phyloP scores from a whole-genome alignment of 495 filamentous ascomycete genomes.

The Staphylotrichum longicolle region DNA sequence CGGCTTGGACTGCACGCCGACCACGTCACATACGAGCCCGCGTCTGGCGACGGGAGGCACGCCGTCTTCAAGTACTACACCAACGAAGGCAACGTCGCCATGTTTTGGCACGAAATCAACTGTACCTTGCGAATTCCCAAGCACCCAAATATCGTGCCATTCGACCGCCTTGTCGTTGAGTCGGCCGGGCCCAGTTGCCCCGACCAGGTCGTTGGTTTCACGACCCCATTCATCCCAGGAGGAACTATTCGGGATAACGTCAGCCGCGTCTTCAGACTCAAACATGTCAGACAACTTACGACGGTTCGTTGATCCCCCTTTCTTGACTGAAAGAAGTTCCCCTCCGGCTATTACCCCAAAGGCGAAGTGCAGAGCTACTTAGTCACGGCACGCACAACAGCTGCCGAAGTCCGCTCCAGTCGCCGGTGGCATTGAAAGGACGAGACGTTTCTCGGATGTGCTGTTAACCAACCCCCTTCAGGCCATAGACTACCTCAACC shows the following conservation, averaged over 20 bases:
- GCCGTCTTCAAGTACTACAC: constrained; percentile 24
- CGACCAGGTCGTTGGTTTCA: constrained; percentile 18
- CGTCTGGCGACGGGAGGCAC: constrained; percentile 9
- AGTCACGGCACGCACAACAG: constrained; percentile 75
- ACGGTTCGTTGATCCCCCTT: not conserved
- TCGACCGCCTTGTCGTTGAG: constrained; percentile 39
- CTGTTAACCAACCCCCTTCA: constrained; percentile 1
- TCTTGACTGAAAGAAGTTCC: constrained; percentile 46
- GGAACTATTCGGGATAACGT: constrained; percentile 12
- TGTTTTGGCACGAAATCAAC: constrained; percentile 40
- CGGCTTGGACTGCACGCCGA: constrained; percentile 14
- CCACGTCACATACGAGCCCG: constrained; percentile 9
- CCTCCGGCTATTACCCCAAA: constrained; percentile 66
- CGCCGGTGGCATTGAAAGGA: constrained; percentile 71
- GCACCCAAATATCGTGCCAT: constrained; percentile 38
- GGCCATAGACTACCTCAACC: constrained; percentile 24
- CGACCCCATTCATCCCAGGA: constrained; percentile 18
- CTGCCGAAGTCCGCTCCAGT: constrained; percentile 80
- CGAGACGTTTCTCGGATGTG: constrained; percentile 50
- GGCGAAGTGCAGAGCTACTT: constrained; percentile 81
- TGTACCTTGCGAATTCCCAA: constrained; percentile 34
- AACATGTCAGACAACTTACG: constrained; percentile 17
- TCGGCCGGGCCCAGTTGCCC: not conserved
- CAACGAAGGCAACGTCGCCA: constrained; percentile 9
- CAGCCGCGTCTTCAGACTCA: constrained; percentile 16